Conservation (phyloP, 345 rosid genomes). For the Physaria fendleri region DNA sequence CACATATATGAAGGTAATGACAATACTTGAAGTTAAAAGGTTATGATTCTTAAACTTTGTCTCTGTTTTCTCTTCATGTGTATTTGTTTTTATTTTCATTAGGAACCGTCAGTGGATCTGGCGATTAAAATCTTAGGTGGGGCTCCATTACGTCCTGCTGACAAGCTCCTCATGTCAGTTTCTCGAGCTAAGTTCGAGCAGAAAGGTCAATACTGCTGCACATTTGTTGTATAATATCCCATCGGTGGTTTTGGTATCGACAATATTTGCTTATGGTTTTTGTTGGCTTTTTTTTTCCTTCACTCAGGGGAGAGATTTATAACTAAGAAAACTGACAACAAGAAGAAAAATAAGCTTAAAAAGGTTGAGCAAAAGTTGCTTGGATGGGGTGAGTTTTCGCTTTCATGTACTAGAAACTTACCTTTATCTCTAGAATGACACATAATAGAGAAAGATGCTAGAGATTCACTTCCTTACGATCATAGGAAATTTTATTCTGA, state of each 20-base stretch:
- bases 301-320: constrained; percentile 78
- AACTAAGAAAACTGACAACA: constrained; percentile 67
- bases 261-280: background rate
- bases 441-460: constrained; percentile 1
- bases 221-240: constrained; percentile 10
- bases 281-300: constrained; percentile 11
- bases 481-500: background rate
- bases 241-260: constrained; percentile 1
- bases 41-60: background rate
- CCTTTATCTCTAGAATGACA: background rate
- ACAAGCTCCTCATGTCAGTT: constrained; percentile 72
- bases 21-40: background rate
- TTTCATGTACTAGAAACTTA: background rate
- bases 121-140: constrained; percentile 92
- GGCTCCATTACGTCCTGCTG: constrained; percentile 78
- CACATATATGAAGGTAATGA: constrained; percentile 76
- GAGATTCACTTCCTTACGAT: background rate
- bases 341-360: constrained; percentile 89
- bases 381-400: constrained; percentile 75
- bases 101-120: constrained; percentile 97
- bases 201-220: constrained; percentile 51
- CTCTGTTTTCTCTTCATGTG: constrained; percentile 5
- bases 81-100: constrained; percentile 11
- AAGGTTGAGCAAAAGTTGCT: constrained; percentile 88
- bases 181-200: constrained; percentile 84